These are phyloP conservation scores for Hanseniaspora opuntiae DNA, from an alignment of 805 yeast species.

Conservation along the genomic window DNA sequence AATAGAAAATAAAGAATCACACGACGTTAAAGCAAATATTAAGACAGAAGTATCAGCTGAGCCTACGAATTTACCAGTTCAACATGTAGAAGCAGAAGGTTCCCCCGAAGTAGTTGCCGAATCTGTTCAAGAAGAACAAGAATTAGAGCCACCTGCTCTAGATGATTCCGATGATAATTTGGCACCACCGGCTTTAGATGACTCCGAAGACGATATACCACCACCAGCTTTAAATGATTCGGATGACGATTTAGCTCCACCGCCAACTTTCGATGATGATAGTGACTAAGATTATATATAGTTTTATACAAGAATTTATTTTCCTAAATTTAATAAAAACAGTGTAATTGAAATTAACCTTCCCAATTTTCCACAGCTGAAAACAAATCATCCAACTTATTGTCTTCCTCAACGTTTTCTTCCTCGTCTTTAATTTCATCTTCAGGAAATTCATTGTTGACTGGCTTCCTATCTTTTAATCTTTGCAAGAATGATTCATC, in stretches of 20 bases:
- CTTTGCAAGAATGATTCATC: constrained; percentile 37
- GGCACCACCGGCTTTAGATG: not conserved
- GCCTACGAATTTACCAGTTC: too few species aligned
- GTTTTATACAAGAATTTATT: too few species aligned
- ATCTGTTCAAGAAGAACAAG: not conserved
- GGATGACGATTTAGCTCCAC: constrained; percentile 5
- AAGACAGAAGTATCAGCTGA: not conserved
- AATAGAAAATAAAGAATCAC: not conserved
- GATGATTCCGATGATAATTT: not conserved
- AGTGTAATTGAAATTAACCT: not conserved
- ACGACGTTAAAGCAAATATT: not conserved
- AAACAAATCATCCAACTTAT: constrained; percentile 1
- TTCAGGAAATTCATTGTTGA: constrained; percentile 33
- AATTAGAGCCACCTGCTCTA: not conserved
- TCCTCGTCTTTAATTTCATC: constrained; percentile 57
- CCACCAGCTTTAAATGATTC: not conserved
- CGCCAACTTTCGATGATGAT: not conserved
- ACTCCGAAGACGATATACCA: not conserved
- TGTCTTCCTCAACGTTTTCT: constrained; percentile 13
- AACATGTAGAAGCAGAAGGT: too few species aligned
- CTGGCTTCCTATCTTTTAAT: constrained; percentile 27
- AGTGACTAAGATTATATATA: not conserved
- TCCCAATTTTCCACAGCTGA: constrained; percentile 8
- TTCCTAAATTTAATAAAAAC: not conserved
- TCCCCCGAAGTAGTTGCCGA: too few species aligned